Percentiles rank a stretch among this genome's conserved stretches.
Conservation (phyloP, 2,329 filamentous ascomycete genomes). For the Pseudopyrenochaeta lycopersici region DNA sequence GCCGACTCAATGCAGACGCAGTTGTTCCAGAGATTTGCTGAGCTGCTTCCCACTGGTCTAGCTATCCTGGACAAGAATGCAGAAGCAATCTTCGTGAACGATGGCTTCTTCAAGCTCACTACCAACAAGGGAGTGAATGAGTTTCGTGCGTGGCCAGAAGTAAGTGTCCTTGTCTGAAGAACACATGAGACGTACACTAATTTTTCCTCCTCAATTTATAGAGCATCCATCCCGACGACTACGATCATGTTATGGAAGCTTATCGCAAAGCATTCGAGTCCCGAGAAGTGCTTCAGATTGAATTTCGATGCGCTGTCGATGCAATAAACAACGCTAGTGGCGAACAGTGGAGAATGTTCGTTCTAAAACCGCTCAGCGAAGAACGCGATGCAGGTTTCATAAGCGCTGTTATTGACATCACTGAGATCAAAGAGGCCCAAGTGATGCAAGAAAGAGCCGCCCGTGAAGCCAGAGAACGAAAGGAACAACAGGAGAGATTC, state of each 20-base stretch:
- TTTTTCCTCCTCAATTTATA: too few relatives aligned
- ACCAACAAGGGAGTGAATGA: slow-evolving; percentile 51
- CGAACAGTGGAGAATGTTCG: slow-evolving; percentile 53
- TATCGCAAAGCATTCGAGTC: slow-evolving; percentile 54
- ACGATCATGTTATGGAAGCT: slow-evolving; percentile 55
- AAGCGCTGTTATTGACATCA: slow-evolving; percentile 58
- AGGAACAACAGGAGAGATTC: slow-evolving; percentile 57
- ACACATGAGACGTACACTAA: too few relatives aligned
- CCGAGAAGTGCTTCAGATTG: slow-evolving; percentile 50
- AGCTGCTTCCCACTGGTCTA: slow-evolving; percentile 56
- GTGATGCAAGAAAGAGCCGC: slow-evolving; percentile 53
- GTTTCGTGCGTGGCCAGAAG: slow-evolving; percentile 56
- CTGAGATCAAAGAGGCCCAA: slow-evolving; percentile 55
- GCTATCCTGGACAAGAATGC: slow-evolving; percentile 57
- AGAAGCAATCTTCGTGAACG: slow-evolving; percentile 57
- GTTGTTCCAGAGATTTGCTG: slow-evolving; percentile 56
- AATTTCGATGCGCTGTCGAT: slow-evolving; percentile 53
- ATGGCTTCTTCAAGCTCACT: slow-evolving; percentile 57
- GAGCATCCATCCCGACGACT: slow-evolving; percentile 56
- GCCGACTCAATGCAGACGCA: slow-evolving; percentile 49
- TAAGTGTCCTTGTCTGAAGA: too few relatives aligned
- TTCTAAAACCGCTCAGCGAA: slow-evolving; percentile 54
- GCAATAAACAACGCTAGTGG: slow-evolving; percentile 28
- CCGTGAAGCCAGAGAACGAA: slow-evolving; percentile 53
- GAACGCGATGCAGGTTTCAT: slow-evolving; percentile 56